Conservation (phyloP, 2,329 filamentous ascomycete genomes). For the Paecilomyces fulvus region DNA sequence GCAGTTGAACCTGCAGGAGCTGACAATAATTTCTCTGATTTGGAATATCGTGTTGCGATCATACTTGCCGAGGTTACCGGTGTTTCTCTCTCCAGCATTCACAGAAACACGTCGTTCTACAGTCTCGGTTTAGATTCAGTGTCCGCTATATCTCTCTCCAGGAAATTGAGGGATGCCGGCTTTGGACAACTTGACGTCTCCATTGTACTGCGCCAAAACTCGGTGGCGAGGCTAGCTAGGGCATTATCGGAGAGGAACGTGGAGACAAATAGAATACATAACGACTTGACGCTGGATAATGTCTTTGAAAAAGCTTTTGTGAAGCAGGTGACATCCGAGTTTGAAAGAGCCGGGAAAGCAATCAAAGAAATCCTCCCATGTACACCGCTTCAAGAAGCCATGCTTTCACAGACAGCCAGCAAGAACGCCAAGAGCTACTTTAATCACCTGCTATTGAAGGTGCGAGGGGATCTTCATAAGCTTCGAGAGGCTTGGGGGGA, state of each 20-base stretch:
- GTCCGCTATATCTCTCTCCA: conserved; percentile 64
- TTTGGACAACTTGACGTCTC: conserved; percentile 55
- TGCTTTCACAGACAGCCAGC: conserved; percentile 56
- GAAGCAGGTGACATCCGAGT: conserved; percentile 21
- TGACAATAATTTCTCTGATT: conserved; percentile 40
- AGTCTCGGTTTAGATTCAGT: conserved; percentile 78
- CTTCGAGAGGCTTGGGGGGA: conserved; percentile 55
- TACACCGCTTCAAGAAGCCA: conserved; percentile 79
- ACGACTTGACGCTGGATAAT: conserved; percentile 1
- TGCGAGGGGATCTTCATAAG: conserved; percentile 42
- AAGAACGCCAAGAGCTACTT: conserved; percentile 51
- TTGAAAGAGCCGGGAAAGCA: conserved; percentile 21
- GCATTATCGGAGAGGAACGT: conserved; percentile 7
- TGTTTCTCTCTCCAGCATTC: conserved; percentile 41
- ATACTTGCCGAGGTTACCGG: conserved; percentile 46
- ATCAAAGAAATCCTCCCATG: conserved; percentile 63
- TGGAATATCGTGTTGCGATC: conserved; percentile 50
- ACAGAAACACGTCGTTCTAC: conserved; percentile 62
- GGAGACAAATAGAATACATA: not conserved
- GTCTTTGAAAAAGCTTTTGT: conserved; percentile 20
- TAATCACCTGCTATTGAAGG: conserved; percentile 60
- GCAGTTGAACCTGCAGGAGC: conserved; percentile 18
- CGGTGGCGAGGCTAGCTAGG: conserved; percentile 52
- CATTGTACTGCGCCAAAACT: conserved; percentile 59
- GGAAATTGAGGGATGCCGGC: conserved; percentile 42